Percentiles rank a stretch among this genome's conserved stretches.
Evolutionary conservation across 345 rosid genomes (phyloP).

Genomic region (Eucalyptus marginata): DNA sequence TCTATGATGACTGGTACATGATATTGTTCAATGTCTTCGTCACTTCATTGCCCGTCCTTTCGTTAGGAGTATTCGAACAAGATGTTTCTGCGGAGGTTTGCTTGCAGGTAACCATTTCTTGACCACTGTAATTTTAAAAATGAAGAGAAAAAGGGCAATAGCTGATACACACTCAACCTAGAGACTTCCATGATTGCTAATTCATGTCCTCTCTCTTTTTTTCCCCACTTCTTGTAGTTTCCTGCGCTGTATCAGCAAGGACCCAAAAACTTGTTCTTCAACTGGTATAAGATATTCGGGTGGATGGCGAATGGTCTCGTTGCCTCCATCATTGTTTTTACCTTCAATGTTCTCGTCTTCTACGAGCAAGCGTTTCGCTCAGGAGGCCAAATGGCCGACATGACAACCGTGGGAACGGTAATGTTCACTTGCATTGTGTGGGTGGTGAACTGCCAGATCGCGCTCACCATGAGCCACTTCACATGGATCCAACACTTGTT

Average conservation of each 20-base stretch:
- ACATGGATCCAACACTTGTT: slow-evolving; percentile 96
- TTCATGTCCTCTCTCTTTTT: neutral
- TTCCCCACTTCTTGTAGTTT: slow-evolving; percentile 38
- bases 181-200: neutral
- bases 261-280: slow-evolving; percentile 78
- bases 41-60: slow-evolving; percentile 88
- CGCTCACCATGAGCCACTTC: slow-evolving; percentile 91
- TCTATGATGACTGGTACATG: slow-evolving; percentile 93
- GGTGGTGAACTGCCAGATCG: slow-evolving; percentile 89
- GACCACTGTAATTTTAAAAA: neutral
- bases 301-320: slow-evolving; percentile 95
- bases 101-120: slow-evolving; percentile 58
- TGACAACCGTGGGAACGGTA: slow-evolving; percentile 78
- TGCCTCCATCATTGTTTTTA: slow-evolving; percentile 66
- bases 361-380: slow-evolving; percentile 69
- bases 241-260: slow-evolving; percentile 99
- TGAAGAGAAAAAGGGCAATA: neutral
- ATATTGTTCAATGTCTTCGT: slow-evolving; percentile 85
- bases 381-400: slow-evolving; percentile 86
- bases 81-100: slow-evolving; percentile 95
- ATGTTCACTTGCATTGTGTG: slow-evolving; percentile 97
- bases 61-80: slow-evolving; percentile 97
- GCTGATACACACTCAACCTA: neutral
- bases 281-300: slow-evolving; percentile 88
- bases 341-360: slow-evolving; percentile 59